These are phyloP conservation scores for Hypoxylon sp. DNA, from an alignment of 2,329 filamentous ascomycete genomes.

Conservation along the genomic window DNA sequence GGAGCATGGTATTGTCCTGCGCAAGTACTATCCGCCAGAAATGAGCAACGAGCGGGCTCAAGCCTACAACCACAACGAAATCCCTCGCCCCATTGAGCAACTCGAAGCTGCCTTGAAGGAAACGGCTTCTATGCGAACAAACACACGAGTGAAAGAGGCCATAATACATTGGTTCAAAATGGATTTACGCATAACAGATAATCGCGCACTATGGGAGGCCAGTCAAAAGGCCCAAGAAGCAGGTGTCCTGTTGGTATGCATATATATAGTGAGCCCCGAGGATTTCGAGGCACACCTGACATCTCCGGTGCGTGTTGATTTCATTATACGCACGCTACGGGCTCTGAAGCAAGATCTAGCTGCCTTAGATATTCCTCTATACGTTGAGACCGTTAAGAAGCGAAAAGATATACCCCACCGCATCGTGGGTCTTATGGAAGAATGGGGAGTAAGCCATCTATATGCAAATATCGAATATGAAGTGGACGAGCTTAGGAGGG, in stretches of 20 bases:
- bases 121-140: slow-evolving; percentile 69
- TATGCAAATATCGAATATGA: slow-evolving; percentile 93
- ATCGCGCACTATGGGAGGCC: slow-evolving; percentile 78
- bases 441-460: slow-evolving; percentile 82
- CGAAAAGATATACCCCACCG: slow-evolving; percentile 73
- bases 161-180: slow-evolving; percentile 94
- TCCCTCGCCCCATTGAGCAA: slow-evolving; percentile 80
- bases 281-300: slow-evolving; percentile 87
- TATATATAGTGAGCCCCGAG: slow-evolving; percentile 87
- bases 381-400: slow-evolving; percentile 79
- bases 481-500: slow-evolving; percentile 87
- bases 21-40: slow-evolving; percentile 86
- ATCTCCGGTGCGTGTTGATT: slow-evolving; percentile 81
- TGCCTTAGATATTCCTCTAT: slow-evolving; percentile 81
- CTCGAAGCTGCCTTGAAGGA: slow-evolving; percentile 73
- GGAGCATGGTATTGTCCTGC: slow-evolving; percentile 74
- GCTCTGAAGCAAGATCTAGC: slow-evolving; percentile 77
- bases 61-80: slow-evolving; percentile 78
- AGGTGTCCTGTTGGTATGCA: slow-evolving; percentile 78
- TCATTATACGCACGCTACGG: slow-evolving; percentile 80
- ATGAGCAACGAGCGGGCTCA: slow-evolving; percentile 85
- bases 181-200: slow-evolving; percentile 82
- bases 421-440: slow-evolving; percentile 75
- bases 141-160: slow-evolving; percentile 69
- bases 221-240: slow-evolving; percentile 75